Evolutionary conservation across 768 basidiomycete genomes (phyloP), one percentile per base, ranked within the genome.

Genomic region (Gautieria morchelliformis): DNA sequence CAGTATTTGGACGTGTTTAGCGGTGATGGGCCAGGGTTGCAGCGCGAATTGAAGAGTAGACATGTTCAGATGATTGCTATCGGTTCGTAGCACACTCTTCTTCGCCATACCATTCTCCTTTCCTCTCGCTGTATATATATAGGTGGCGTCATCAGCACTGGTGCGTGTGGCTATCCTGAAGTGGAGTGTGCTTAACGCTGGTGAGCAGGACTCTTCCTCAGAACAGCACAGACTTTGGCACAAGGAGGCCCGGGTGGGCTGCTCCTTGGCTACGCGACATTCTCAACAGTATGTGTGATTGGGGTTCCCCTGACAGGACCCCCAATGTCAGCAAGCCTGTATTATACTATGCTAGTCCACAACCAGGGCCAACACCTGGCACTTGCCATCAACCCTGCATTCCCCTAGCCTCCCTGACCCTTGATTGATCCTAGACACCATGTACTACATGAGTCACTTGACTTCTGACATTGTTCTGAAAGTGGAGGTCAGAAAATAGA

Each of bases 201-300:
- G n/a, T 41, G 40, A 41, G 14, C 42, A 55, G 67, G 68, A 61
- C 65, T 71, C 15, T 71, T 71, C 63, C 61, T 71, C 59, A 85
- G 86, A 17, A 87, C 87, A 8, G 80, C 78, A 10, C 69, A 61
- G 20, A 69, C 79, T 10, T 65, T 81, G 10, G 53, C 63, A 20
- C 66, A 75, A 49, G 88, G 87, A 46, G 87, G 88, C 6, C 90
- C 90, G 1, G 68, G 84, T 37, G 89, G 85, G 64, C 76, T 92
- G 7, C 66, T 90, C 9, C 77, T 93, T 1, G 89, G 89, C 12
- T 93, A 88, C 63, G 57, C 73, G 0, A 59, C 68, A 10, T 44
- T 91, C 69, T 87, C 87, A 8, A 71, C 80, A 0, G 79, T 90
- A 51, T 87, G 85, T 59, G 83, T 80, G 65, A n/a, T n/a, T n/a